These are phyloP conservation scores for Filosporella fistucella DNA, from an alignment of 495 filamentous ascomycete species.

Conservation along the genomic window DNA sequence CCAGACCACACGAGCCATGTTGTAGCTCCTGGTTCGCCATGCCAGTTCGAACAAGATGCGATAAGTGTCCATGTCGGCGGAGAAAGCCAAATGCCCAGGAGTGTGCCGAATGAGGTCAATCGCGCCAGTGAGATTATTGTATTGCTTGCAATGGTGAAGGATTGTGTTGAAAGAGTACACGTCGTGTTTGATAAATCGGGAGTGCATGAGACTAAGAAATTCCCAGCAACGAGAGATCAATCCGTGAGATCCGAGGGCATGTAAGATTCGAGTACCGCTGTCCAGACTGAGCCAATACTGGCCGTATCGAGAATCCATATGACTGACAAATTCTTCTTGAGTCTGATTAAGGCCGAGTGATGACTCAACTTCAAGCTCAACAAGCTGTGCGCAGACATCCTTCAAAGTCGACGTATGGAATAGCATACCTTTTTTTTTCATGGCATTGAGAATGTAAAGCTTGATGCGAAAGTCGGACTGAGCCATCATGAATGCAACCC, in stretches of 20 bases:
- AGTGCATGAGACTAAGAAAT: constrained; percentile 16
- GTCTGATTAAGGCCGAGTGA: constrained; percentile 6
- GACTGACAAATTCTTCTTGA: constrained; percentile 10
- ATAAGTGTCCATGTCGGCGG: constrained; percentile 12
- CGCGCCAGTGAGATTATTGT: constrained; percentile 10
- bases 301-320: constrained; percentile 18
- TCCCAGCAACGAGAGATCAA: constrained; percentile 16
- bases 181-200: constrained; percentile 8
- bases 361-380: constrained; percentile 8
- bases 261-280: constrained; percentile 14
- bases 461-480: constrained; percentile 4
- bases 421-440: constrained; percentile 19
- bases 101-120: constrained; percentile 10
- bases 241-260: constrained; percentile 9
- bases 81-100: not conserved
- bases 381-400: constrained; percentile 6
- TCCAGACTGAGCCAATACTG: constrained; percentile 12
- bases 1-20: constrained; percentile 20
- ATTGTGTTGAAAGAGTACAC: constrained; percentile 12
- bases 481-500: constrained; percentile 18
- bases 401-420: not conserved
- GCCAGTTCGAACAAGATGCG: constrained; percentile 16
- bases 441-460: constrained; percentile 7
- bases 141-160: constrained; percentile 15
- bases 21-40: constrained; percentile 11